Percentiles rank a stretch among this genome's conserved stretches.
phyloP scores from a whole-genome alignment of 306 rosid genomes.

The Vicia villosa region DNA sequence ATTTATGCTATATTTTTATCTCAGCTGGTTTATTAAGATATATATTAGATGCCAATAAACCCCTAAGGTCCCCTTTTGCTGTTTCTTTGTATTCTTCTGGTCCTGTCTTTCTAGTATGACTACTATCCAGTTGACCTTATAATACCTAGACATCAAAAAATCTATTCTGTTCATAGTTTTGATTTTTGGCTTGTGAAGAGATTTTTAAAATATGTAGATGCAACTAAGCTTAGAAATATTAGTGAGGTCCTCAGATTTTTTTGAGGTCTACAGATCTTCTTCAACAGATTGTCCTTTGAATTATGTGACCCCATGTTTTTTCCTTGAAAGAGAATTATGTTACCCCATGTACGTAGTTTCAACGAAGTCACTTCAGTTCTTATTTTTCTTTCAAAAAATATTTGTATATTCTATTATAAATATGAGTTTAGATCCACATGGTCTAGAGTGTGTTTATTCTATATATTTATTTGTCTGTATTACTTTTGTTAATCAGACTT shows the following conservation, averaged over 20 bases:
- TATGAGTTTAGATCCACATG: conserved; percentile 22
- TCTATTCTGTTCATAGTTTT: conserved; percentile 24
- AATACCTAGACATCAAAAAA: conserved; percentile 5
- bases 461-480: conserved; percentile 10
- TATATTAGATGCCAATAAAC: conserved; percentile 11
- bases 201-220: conserved; percentile 25
- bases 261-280: conserved; percentile 18
- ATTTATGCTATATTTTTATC: conserved; percentile 18
- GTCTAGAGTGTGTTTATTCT: conserved; percentile 8
- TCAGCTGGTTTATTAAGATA: conserved; percentile 16
- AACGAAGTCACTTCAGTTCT: conserved; percentile 13
- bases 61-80: conserved; percentile 10
- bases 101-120: conserved; percentile 25
- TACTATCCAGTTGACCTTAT: conserved; percentile 1
- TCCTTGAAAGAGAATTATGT: neutral
- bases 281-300: neutral
- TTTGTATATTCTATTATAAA: neutral
- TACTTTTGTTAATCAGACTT: conserved; percentile 12
- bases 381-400: conserved; percentile 5
- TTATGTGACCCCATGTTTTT: conserved; percentile 8
- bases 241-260: conserved; percentile 7
- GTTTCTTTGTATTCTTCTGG: conserved; percentile 19
- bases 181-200: conserved; percentile 15
- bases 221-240: conserved; percentile 21
- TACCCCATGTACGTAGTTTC: conserved; percentile 12